phyloP scores from a whole-genome alignment of 1,139 yeast genomes.

The Hanseniaspora sp. region DNA sequence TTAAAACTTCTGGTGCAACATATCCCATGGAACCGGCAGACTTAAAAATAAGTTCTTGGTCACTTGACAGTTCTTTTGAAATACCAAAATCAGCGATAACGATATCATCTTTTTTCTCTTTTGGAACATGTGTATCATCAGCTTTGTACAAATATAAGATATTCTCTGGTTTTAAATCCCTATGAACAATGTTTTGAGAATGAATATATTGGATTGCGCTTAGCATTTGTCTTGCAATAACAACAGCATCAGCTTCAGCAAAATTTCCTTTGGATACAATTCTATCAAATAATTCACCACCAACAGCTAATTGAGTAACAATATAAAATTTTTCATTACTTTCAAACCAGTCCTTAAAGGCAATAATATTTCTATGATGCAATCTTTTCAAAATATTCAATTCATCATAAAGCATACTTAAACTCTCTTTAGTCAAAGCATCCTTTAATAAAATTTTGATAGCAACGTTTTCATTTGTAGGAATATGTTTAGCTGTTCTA shows the following conservation, averaged over 20 bases:
- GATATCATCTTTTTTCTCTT: slow-evolving; percentile 47
- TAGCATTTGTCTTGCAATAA: slow-evolving; percentile 56
- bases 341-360: slow-evolving; percentile 81
- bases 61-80: slow-evolving; percentile 54
- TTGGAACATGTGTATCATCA: slow-evolving; percentile 18
- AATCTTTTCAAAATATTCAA: slow-evolving; percentile 53
- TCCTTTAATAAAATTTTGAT: slow-evolving; percentile 75
- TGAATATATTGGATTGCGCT: slow-evolving; percentile 70
- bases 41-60: slow-evolving; percentile 54
- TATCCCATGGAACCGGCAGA: slow-evolving; percentile 89
- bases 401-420: slow-evolving; percentile 60
- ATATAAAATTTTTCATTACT: slow-evolving; percentile 65
- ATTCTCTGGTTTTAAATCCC: slow-evolving; percentile 88
- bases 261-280: slow-evolving; percentile 66
- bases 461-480: slow-evolving; percentile 64
- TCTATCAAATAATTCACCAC: slow-evolving; percentile 84
- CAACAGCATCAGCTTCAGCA: slow-evolving; percentile 74
- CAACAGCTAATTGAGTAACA: slow-evolving; percentile 69
- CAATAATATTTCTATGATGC: slow-evolving; percentile 71
- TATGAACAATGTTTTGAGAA: slow-evolving; percentile 63
- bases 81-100: slow-evolving; percentile 91
- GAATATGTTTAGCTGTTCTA: slow-evolving; percentile 53
- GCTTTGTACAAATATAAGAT: slow-evolving; percentile 47
- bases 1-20: slow-evolving; percentile 84
- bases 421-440: slow-evolving; percentile 49